Evolutionary conservation across 2,329 filamentous ascomycete species (phyloP).

Genomic region (Knufia petricola): DNA sequence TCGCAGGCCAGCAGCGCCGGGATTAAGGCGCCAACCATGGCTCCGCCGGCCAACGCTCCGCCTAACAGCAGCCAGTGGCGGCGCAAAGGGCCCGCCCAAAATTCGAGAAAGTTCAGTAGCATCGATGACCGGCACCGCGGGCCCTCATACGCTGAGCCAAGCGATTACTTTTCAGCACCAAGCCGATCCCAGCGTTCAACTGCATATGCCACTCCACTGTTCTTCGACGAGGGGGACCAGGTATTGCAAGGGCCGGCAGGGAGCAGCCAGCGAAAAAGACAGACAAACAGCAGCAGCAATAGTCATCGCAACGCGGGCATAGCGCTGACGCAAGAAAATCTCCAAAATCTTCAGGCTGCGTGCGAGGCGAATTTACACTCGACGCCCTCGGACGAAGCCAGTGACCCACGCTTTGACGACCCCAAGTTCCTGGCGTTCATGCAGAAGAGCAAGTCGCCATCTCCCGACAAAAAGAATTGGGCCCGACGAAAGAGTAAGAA

Average conservation of each 20-base stretch:
- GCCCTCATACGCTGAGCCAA: constrained; percentile 5
- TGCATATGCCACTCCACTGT: constrained; percentile 18
- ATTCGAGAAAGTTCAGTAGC: constrained; percentile 19
- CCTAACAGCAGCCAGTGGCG: constrained; percentile 2
- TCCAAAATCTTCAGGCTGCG: constrained; percentile 17
- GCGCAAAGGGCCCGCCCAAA: constrained; percentile 13
- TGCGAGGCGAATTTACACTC: constrained; percentile 7
- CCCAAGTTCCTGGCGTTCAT: constrained; percentile 13
- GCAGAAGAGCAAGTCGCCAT: constrained; percentile 19
- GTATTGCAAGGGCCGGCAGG: constrained; percentile 10
- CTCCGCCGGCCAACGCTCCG: constrained; percentile 1
- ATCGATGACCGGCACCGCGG: constrained; percentile 10
- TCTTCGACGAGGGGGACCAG: constrained; percentile 15
- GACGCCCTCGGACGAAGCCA: background rate
- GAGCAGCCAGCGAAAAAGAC: too few relatives aligned
- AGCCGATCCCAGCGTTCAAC: constrained; percentile 12
- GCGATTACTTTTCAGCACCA: constrained; percentile 10
- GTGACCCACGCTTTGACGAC: constrained; percentile 4
- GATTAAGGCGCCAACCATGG: constrained; percentile 7
- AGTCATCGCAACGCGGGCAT: too few relatives aligned
- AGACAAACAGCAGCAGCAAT: too few relatives aligned
- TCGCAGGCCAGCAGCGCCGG: too few relatives aligned
- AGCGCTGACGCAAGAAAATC: constrained; percentile 20
- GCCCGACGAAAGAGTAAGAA: constrained; percentile 21
- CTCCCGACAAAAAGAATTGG: constrained; percentile 17